These are phyloP conservation scores for Rhododendron kiyosumense DNA, from an alignment of 148 eudicot genomes.

Conservation along the genomic window DNA sequence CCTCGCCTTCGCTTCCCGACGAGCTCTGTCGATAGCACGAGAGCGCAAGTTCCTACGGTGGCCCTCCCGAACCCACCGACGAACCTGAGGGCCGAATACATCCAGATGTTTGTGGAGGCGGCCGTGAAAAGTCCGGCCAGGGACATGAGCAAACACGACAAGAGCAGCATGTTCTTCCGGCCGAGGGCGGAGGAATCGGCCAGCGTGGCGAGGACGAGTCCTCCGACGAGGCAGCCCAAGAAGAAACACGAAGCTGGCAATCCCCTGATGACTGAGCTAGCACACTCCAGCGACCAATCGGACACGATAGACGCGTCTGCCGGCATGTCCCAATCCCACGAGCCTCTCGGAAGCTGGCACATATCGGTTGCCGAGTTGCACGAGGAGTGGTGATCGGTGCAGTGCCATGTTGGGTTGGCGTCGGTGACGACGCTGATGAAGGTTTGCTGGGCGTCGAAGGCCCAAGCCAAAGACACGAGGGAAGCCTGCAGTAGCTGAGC, in stretches of 20 bases:
- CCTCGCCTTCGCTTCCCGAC: constrained; percentile 65
- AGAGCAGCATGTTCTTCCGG: constrained; percentile 42
- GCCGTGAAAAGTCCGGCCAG: constrained; percentile 38
- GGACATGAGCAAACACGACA: constrained; percentile 51
- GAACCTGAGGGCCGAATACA: constrained; percentile 46
- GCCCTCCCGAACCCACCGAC: constrained; percentile 58
- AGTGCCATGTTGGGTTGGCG: constrained; percentile 53
- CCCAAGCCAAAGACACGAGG: constrained; percentile 56
- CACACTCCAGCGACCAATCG: constrained; percentile 59
- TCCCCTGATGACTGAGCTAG: constrained; percentile 41
- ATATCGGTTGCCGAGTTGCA: constrained; percentile 18
- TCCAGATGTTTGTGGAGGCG: constrained; percentile 39
- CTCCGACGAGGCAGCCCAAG: constrained; percentile 56
- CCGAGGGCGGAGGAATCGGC: constrained; percentile 63
- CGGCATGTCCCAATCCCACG: constrained; percentile 46
- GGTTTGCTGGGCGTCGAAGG: constrained; percentile 72
- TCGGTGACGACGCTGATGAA: constrained; percentile 72
- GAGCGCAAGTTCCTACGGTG: constrained; percentile 51
- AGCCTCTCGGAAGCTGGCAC: constrained; percentile 21
- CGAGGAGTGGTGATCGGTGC: constrained; percentile 5
- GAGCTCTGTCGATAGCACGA: constrained; percentile 63
- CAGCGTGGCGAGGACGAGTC: constrained; percentile 40
- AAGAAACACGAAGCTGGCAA: constrained; percentile 68
- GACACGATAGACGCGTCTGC: constrained; percentile 39
- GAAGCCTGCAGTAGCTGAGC: constrained; percentile 39